Evolutionary conservation across 148 eudicot species (phyloP), one percentile per base, ranked within the genome.

Genomic region (Silene uniflora): DNA sequence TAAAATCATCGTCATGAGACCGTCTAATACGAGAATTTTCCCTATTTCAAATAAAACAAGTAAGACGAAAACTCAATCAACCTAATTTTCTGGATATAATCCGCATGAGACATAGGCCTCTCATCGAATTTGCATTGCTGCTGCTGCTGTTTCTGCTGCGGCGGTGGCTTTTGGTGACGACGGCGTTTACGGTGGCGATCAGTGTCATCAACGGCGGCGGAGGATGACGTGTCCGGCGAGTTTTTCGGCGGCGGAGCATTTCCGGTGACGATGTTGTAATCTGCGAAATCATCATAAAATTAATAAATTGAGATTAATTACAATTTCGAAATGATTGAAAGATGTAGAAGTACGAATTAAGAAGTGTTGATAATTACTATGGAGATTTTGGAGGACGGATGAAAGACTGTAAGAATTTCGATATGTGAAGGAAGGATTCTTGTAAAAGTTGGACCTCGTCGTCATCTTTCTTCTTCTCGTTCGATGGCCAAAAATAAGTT

Each of bases 21-120:
- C 44, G 44, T 39, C 44, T 39, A 39, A 6, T 39, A 39, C 44
- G 8, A 39, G 0, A 39, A 7, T 39, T 39, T 39, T 0, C 44
- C 9, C 32, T n/a, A n/a, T n/a, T n/a, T 61, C 32, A 12, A 63
- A 25, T 63, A 13, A 22, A 63, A 63, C 39, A 11, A 17, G 55
- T 11, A 49, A 13, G 55, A 49, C 0, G 17, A 49, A 49, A 0
- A 10, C 17, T 49, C 16, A 49, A 49, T 3, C 17, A 11, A 90
- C 97, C 97, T 90, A 47, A 67, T 83, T 67, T 81, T 82, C 46
- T 81, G 75, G 27, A 92, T 86, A 66, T 92, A 92, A 55, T 92
- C 91, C 72, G 87, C 75, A 76, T 92, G 97, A 77, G 97, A 88
- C 89, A 92, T 87, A 39, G 92, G 90, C 2, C 76, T 83, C 42